Conservation (phyloP, 768 basidiomycete genomes). For the Omphalotus guepiniiformis region DNA sequence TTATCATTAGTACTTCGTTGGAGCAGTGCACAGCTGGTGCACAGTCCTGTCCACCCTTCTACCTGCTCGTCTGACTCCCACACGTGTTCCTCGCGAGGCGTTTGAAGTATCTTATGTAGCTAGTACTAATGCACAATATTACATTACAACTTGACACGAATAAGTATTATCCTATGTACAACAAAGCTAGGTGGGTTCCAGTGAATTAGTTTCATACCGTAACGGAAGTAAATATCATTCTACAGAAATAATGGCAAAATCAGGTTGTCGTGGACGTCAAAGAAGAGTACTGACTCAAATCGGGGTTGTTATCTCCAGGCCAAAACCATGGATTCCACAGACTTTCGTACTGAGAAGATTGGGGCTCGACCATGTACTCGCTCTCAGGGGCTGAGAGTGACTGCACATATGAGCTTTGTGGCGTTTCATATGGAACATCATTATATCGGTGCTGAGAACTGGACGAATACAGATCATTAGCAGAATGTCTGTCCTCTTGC, state of each 20-base stretch:
- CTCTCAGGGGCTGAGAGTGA: not conserved
- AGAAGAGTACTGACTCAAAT: not conserved
- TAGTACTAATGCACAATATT: no score
- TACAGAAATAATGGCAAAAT: no score
- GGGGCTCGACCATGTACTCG: constrained; percentile 6
- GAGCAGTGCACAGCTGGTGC: constrained; percentile 6
- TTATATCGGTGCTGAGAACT: no score
- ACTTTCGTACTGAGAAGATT: constrained; percentile 8
- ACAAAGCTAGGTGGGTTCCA: no score
- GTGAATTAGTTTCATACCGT: no score
- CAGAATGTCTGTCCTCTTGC: not conserved
- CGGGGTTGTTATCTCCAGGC: not conserved
- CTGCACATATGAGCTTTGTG: constrained; percentile 1
- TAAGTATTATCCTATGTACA: no score
- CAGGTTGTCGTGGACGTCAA: not conserved
- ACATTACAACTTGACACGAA: no score
- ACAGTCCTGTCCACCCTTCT: no score
- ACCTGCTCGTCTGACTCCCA: no score
- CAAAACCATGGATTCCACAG: constrained; percentile 9
- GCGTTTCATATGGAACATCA: not conserved
- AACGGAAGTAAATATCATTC: no score
- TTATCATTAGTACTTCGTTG: constrained; percentile 9
- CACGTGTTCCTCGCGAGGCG: no score
- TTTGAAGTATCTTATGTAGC: no score
- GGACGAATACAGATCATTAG: not conserved